Percentiles rank a stretch among this genome's conserved stretches.
phyloP scores from a whole-genome alignment of 78 protist species.

The Bigelowiella natans region DNA sequence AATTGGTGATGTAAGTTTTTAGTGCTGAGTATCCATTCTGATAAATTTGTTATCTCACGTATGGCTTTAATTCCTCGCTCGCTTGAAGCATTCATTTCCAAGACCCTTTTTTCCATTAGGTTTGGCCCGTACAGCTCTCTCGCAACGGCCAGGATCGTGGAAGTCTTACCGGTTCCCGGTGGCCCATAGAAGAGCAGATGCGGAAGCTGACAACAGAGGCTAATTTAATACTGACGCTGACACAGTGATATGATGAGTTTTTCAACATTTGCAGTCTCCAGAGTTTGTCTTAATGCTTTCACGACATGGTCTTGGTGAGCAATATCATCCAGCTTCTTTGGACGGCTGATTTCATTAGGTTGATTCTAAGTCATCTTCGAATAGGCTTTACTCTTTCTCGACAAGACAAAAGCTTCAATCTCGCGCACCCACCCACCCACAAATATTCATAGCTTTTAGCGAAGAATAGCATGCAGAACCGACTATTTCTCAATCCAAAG shows the following conservation, averaged over 20 bases:
- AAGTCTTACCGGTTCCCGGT: conserved; percentile 98
- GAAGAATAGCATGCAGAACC: too few relatives aligned
- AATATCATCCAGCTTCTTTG: conserved; percentile 21
- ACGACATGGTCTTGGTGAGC: conserved; percentile 33
- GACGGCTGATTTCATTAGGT: too few relatives aligned
- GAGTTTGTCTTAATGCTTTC: background rate
- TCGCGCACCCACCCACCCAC: too few relatives aligned
- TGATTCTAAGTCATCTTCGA: too few relatives aligned
- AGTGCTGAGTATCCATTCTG: too few relatives aligned
- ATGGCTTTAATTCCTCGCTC: conserved; percentile 91
- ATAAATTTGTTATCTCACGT: conserved; percentile 20
- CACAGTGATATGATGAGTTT: background rate
- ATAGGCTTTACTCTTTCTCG: too few relatives aligned
- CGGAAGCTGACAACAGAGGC: conserved; percentile 47
- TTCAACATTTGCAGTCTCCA: conserved; percentile 2
- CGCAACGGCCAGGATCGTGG: conserved; percentile 91
- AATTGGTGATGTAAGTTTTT: too few relatives aligned
- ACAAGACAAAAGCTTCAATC: too few relatives aligned
- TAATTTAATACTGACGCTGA: background rate
- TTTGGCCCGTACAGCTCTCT: conserved; percentile 64
- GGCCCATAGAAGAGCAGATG: conserved; percentile 93
- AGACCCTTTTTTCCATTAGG: background rate
- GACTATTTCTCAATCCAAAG: too few relatives aligned
- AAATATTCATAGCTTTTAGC: too few relatives aligned
- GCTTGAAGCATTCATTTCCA: conserved; percentile 95